These are phyloP conservation scores for Croton setiger DNA, from an alignment of 441 rosid species.

Conservation along the genomic window DNA sequence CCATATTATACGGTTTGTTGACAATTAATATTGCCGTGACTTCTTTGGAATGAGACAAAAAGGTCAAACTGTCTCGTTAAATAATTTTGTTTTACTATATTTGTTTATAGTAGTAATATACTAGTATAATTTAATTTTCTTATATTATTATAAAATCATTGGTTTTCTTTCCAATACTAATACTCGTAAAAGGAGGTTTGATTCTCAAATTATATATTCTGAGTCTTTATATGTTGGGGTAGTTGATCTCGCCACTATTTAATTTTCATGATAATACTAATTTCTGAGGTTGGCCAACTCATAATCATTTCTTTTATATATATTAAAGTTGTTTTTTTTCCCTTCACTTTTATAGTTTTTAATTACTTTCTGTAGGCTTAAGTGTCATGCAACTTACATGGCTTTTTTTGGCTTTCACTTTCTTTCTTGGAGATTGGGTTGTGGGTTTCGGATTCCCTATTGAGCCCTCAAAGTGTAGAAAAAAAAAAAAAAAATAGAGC, in stretches of 20 bases:
- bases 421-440: constrained; percentile 8
- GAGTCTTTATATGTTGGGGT: background rate
- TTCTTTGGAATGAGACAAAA: background rate
- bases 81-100: background rate
- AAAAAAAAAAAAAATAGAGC: constrained; percentile 11
- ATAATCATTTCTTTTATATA: background rate
- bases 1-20: background rate
- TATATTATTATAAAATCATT: no score
- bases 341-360: constrained; percentile 11
- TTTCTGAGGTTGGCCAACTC: constrained; percentile 19
- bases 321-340: constrained; percentile 7
- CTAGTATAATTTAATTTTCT: no score
- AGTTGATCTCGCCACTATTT: background rate
- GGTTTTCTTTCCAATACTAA: no score
- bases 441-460: background rate
- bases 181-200: no score
- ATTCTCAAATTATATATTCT: background rate
- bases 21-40: background rate
- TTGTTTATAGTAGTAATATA: no score
- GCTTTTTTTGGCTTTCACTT: background rate
- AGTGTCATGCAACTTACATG: background rate
- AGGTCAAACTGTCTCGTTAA: background rate
- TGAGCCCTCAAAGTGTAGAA: background rate
- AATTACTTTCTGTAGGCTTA: constrained; percentile 2
- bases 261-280: constrained; percentile 13